Evolutionary conservation across 176 grass and related monocot species (phyloP).

Genomic region (Neostapfia colusana): DNA sequence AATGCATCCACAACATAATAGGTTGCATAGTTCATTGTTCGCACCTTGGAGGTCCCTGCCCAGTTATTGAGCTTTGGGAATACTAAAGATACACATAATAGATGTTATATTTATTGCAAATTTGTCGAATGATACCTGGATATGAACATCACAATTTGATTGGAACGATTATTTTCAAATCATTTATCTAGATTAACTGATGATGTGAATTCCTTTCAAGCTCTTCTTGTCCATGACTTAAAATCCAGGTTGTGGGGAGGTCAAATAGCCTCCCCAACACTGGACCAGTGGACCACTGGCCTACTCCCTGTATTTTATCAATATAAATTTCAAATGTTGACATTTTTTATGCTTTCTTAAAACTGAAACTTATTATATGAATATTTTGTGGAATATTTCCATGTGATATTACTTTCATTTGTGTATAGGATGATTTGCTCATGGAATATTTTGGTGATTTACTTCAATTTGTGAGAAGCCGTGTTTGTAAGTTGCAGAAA

Average conservation of each 20-base stretch:
- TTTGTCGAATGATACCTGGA: neutral
- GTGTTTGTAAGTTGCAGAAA: constrained; percentile 60
- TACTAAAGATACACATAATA: neutral
- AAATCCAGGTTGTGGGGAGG: neutral
- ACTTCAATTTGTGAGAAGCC: constrained; percentile 65
- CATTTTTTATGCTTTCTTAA: neutral
- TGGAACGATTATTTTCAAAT: neutral
- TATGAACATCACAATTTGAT: neutral
- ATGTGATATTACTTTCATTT: constrained; percentile 27
- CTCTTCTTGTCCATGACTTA: neutral
- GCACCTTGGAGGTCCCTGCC: too few relatives aligned
- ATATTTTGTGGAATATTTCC: neutral
- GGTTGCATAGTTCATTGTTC: too few relatives aligned
- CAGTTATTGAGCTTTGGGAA: neutral
- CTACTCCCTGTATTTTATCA: neutral
- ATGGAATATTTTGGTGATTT: constrained; percentile 76
- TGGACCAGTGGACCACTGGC: neutral
- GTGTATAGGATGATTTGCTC: constrained; percentile 79
- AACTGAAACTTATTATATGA: neutral
- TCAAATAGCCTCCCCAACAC: neutral
- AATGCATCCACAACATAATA: too few relatives aligned
- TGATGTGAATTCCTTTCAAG: neutral
- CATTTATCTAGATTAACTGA: neutral
- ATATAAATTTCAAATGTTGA: neutral
- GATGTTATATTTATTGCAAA: neutral